These are phyloP conservation scores for Brasenia schreberi DNA, from an alignment of 164 flowering plant genomes.

Conservation along the genomic window DNA sequence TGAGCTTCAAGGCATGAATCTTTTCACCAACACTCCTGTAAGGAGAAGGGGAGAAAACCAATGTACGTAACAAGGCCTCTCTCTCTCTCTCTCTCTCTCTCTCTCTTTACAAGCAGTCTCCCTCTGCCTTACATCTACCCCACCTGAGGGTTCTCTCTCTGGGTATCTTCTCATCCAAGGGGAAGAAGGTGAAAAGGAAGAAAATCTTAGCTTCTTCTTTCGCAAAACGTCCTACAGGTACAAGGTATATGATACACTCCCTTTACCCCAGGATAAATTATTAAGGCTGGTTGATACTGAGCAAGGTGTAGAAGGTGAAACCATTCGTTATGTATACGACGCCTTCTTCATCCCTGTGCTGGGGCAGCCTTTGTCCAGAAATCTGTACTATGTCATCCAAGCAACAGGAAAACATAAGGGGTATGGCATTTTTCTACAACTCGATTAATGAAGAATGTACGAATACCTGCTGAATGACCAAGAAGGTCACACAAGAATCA, in stretches of 20 bases:
- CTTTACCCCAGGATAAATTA: conserved; percentile 35
- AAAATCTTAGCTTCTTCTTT: neutral
- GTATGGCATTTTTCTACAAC: conserved; percentile 17
- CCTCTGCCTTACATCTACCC: neutral
- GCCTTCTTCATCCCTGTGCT: conserved; percentile 40
- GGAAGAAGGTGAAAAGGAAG: conserved; percentile 18
- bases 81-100: neutral
- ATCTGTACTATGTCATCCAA: conserved; percentile 33
- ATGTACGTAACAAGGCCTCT: neutral
- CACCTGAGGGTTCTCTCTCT: conserved; percentile 26
- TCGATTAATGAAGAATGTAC: neutral
- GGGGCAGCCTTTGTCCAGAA: conserved; percentile 40
- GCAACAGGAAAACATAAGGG: conserved; percentile 35
- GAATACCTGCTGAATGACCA: neutral
- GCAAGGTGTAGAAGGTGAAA: neutral
- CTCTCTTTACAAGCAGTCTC: neutral
- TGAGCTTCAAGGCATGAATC: no score
- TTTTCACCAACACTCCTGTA: no score
- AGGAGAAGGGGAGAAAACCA: neutral
- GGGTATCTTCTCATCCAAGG: conserved; percentile 25
- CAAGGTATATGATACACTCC: conserved; percentile 6
- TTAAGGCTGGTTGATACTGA: conserved; percentile 3
- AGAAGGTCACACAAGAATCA: neutral
- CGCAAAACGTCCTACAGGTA: neutral
- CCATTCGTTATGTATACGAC: neutral